Percentiles rank a stretch among this genome's conserved stretches.
Conservation (phyloP, 2,329 filamentous ascomycete species). For the Pyrenochaeta sp. region DNA sequence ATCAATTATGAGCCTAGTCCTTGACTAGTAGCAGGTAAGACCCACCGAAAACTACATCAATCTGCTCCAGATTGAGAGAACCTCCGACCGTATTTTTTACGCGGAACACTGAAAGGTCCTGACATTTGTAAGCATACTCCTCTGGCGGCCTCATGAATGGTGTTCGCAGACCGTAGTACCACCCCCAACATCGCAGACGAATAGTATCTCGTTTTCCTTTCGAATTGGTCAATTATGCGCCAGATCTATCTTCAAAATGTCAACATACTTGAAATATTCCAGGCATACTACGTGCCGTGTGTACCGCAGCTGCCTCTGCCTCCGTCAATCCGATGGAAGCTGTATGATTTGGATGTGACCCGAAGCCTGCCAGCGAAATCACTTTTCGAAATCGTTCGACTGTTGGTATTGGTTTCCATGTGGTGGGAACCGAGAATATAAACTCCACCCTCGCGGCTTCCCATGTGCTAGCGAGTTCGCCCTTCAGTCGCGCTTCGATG, state of each 20-base stretch:
- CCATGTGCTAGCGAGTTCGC: conserved; percentile 51
- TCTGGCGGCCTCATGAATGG: neutral
- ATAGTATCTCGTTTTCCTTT: conserved; percentile 52
- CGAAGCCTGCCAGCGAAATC: conserved; percentile 60
- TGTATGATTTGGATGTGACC: conserved; percentile 46
- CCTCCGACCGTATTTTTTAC: conserved; percentile 34
- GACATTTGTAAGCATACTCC: neutral
- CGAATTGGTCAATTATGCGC: neutral
- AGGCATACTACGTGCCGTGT: conserved; percentile 48
- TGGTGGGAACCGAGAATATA: conserved; percentile 66
- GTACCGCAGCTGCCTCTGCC: conserved; percentile 62
- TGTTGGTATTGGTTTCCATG: conserved; percentile 60
- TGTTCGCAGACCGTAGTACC: conserved; percentile 55
- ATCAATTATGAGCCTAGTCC: neutral
- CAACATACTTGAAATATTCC: conserved; percentile 30
- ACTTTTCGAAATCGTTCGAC: conserved; percentile 62
- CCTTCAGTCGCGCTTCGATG: conserved; percentile 54
- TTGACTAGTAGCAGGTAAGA: neutral
- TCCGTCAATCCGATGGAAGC: conserved; percentile 60
- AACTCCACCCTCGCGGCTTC: conserved; percentile 58
- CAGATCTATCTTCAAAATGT: conserved; percentile 12
- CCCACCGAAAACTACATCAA: conserved; percentile 47
- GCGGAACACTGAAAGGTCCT: conserved; percentile 38
- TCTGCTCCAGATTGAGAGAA: conserved; percentile 37
- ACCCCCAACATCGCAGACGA: conserved; percentile 61